phyloP scores from a whole-genome alignment of 2,329 filamentous ascomycete genomes.

The Monosporascus sp. region DNA sequence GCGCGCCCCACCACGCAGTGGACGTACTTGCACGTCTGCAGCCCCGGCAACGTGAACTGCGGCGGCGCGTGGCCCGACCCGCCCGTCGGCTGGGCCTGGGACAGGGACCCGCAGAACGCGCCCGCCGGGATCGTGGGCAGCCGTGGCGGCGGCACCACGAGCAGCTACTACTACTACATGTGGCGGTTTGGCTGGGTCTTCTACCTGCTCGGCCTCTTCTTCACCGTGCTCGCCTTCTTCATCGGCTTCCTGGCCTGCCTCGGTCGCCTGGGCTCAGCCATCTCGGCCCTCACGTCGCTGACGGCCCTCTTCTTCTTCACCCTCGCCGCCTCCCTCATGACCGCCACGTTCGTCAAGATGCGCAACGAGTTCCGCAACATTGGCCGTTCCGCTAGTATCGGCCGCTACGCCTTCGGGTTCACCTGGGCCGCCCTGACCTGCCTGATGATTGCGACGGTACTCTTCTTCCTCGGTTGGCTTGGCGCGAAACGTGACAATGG shows the following conservation, averaged over 20 bases:
- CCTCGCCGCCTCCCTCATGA: conserved; percentile 67
- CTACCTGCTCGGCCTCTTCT: conserved; percentile 79
- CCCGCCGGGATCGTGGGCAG: conserved; percentile 45
- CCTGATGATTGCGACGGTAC: conserved; percentile 59
- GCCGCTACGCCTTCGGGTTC: conserved; percentile 68
- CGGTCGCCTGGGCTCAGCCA: conserved; percentile 63
- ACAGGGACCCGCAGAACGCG: conserved; percentile 37
- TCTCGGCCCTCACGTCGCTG: conserved; percentile 54
- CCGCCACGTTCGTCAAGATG: conserved; percentile 62
- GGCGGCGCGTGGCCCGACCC: conserved; percentile 55
- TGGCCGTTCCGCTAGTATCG: conserved; percentile 55
- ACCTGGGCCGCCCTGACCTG: conserved; percentile 67
- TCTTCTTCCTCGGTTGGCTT: conserved; percentile 62
- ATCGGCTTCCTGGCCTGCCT: conserved; percentile 64
- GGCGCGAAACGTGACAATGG: conserved; percentile 36
- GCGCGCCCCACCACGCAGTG: conserved; percentile 69
- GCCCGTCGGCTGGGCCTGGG: conserved; percentile 68
- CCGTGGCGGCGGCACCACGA: conserved; percentile 51
- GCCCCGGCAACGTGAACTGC: conserved; percentile 60
- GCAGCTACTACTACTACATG: conserved; percentile 67
- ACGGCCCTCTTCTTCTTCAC: conserved; percentile 66
- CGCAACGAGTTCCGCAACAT: conserved; percentile 58
- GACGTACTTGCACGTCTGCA: conserved; percentile 87
- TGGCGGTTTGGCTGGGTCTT: conserved; percentile 94
- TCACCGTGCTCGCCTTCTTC: conserved; percentile 64